Conservation (phyloP, 768 basidiomycete genomes). For the Kwoniella heveanensis region DNA sequence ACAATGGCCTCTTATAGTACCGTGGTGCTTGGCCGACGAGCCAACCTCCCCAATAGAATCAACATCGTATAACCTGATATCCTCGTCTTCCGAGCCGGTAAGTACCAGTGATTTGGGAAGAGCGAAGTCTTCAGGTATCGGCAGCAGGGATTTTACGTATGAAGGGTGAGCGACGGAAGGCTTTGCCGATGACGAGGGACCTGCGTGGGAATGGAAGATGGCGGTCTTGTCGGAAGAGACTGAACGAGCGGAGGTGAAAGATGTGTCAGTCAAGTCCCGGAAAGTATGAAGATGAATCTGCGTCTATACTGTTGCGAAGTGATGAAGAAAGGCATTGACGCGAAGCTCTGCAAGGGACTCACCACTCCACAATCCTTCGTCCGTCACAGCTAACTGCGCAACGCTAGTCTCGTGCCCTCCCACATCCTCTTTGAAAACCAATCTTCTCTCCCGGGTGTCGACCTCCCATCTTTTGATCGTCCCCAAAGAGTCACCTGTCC, state of each 20-base stretch:
- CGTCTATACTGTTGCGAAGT: too few relatives aligned
- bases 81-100: conserved; percentile 76
- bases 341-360: too few relatives aligned
- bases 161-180: conserved; percentile 60
- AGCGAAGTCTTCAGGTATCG: conserved; percentile 60
- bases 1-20: conserved; percentile 76
- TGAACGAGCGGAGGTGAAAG: conserved; percentile 51
- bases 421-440: conserved; percentile 59
- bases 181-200: conserved; percentile 10
- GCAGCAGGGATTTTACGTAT: conserved; percentile 72
- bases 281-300: too few relatives aligned
- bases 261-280: neutral
- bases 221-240: conserved; percentile 89
- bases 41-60: conserved; percentile 63
- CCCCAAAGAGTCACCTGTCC: conserved; percentile 91
- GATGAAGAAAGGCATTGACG: too few relatives aligned
- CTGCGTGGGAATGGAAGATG: conserved; percentile 60
- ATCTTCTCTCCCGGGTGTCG: conserved; percentile 59
- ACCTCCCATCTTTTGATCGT: conserved; percentile 79
- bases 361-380: conserved; percentile 91
- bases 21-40: conserved; percentile 6
- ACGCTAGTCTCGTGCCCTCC: conserved; percentile 79
- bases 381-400: conserved; percentile 68
- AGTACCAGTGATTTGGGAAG: conserved; percentile 69
- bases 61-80: conserved; percentile 77